phyloP scores from a whole-genome alignment of 345 rosid species.

The Citrus trifoliata region DNA sequence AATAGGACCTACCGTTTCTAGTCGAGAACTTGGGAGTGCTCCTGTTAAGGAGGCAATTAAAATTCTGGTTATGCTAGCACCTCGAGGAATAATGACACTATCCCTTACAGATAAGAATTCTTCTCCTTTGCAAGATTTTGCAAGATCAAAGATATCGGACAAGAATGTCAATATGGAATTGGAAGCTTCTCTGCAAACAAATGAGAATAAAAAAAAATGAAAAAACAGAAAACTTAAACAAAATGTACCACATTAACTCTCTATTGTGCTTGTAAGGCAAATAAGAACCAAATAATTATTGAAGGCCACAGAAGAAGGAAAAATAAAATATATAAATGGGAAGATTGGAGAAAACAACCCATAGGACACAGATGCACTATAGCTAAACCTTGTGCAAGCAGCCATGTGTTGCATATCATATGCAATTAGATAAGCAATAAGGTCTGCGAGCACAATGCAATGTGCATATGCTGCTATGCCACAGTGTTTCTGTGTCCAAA shows the following conservation, averaged over 20 bases:
- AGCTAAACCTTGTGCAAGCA: not conserved
- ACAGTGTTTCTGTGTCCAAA: not conserved
- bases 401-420: not conserved
- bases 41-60: slow-evolving; percentile 87
- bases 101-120: slow-evolving; percentile 66
- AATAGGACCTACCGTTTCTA: slow-evolving; percentile 61
- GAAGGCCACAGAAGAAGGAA: not conserved
- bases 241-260: not conserved
- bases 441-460: not conserved
- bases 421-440: too few relatives aligned
- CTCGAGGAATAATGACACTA: slow-evolving; percentile 75
- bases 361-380: not conserved
- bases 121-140: slow-evolving; percentile 57
- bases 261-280: not conserved
- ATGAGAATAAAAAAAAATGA: not conserved
- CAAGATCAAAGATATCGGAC: slow-evolving; percentile 82
- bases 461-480: not conserved
- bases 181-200: slow-evolving; percentile 81
- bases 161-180: slow-evolving; percentile 90
- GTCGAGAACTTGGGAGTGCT: slow-evolving; percentile 93
- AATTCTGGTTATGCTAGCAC: slow-evolving; percentile 73
- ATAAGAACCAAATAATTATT: not conserved
- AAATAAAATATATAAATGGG: not conserved
- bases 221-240: not conserved
- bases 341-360: not conserved